Evolutionary conservation across 2,329 filamentous ascomycete species (phyloP).

Genomic region (Hypomyces perniciosus): DNA sequence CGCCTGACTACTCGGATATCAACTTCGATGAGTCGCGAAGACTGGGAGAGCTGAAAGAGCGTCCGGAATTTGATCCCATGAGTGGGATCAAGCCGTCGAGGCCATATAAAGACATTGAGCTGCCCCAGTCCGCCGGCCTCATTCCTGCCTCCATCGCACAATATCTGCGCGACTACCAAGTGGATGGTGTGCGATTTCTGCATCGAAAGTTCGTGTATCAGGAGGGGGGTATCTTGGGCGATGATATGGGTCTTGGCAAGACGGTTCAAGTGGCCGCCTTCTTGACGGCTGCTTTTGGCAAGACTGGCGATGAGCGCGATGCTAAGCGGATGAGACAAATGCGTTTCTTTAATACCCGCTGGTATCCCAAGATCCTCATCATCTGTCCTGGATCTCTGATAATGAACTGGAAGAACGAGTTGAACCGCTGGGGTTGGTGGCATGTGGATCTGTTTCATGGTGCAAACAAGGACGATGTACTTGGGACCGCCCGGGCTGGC

Average conservation of each 20-base stretch:
- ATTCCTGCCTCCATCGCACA: conserved; percentile 88
- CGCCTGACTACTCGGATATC: conserved; percentile 70
- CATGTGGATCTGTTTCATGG: conserved; percentile 79
- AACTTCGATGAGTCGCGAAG: conserved; percentile 52
- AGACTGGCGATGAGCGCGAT: conserved; percentile 84
- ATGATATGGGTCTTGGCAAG: conserved; percentile 97
- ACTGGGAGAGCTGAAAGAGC: conserved; percentile 48
- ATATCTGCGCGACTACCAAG: conserved; percentile 86
- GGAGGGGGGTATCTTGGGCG: conserved; percentile 81
- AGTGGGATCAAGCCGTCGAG: conserved; percentile 58
- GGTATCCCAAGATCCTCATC: conserved; percentile 75
- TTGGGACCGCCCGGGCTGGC: conserved; percentile 68
- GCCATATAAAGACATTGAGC: conserved; percentile 66
- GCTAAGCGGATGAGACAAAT: conserved; percentile 82
- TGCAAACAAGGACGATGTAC: conserved; percentile 56
- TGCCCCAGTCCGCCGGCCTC: conserved; percentile 69
- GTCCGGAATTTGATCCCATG: conserved; percentile 57
- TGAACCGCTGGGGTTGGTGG: conserved; percentile 95
- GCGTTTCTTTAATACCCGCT: conserved; percentile 54
- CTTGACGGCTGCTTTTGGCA: conserved; percentile 84
- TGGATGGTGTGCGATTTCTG: conserved; percentile 77
- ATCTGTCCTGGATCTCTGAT: conserved; percentile 86
- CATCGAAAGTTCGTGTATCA: conserved; percentile 89
- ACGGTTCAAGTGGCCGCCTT: conserved; percentile 96
- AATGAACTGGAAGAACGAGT: conserved; percentile 83